A percentile compares a stretch with the other conserved stretches of the same genome.
Evolutionary conservation across 2,329 filamentous ascomycete genomes (phyloP).

Genomic region (Sporothrix luriei): DNA sequence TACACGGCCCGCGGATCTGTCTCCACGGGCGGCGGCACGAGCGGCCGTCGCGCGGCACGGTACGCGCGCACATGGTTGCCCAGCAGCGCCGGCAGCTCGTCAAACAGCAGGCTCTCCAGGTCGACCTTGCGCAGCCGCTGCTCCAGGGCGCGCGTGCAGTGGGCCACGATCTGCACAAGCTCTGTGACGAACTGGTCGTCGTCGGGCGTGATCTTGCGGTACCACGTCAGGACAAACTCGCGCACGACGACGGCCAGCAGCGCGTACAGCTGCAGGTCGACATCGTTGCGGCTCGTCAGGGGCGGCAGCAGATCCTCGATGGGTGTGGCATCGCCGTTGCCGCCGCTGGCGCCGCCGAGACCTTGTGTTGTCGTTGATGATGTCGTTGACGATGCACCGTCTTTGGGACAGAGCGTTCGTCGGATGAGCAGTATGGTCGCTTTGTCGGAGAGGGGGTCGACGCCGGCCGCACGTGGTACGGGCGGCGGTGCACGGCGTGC

Average conservation of each 20-base stretch:
- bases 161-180: constrained; percentile 85
- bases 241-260: constrained; percentile 86
- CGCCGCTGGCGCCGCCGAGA: not conserved
- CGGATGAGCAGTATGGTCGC: constrained; percentile 81
- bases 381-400: constrained; percentile 41
- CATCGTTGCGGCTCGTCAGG: constrained; percentile 89
- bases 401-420: constrained; percentile 77
- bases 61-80: constrained; percentile 81
- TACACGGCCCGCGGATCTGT: constrained; percentile 71
- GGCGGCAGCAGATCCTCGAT: constrained; percentile 85
- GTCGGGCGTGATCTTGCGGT: constrained; percentile 87
- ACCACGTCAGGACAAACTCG: constrained; percentile 93
- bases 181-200: constrained; percentile 85
- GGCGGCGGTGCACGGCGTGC: constrained; percentile 33
- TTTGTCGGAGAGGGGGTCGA: constrained; percentile 69
- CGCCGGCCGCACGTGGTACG: constrained; percentile 39
- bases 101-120: constrained; percentile 76
- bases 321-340: constrained; percentile 49
- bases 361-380: not conserved
- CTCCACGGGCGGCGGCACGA: constrained; percentile 61
- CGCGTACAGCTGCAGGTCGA: constrained; percentile 91
- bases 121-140: constrained; percentile 82
- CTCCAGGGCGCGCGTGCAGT: constrained; percentile 85
- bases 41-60: constrained; percentile 64
- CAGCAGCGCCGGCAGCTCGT: constrained; percentile 83